Base-by-base conservation (phyloP, 2,329 filamentous ascomycete species). In the Fusarium incarnatum region DNA sequence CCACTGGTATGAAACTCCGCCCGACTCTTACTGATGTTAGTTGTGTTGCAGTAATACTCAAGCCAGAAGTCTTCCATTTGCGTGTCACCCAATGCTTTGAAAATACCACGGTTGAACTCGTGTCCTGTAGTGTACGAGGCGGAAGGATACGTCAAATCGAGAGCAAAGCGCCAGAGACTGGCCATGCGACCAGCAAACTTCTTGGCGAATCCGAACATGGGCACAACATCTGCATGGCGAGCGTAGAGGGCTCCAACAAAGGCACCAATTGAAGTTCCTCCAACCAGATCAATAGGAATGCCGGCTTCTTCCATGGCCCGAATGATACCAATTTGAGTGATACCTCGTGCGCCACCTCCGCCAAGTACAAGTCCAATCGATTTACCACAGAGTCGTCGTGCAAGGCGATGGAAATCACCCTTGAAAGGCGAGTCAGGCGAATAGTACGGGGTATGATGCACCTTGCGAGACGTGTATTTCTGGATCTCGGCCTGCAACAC, bases 61-160 rank as follows among this genome's bases (percentile, higher is more conserved):
- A 99, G 87, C 96, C 96, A 99, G 77, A 98, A 99, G 79, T 99
- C 96, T 81, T 99, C 96, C 61, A 99, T 98, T 78, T 98, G 96
- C 12, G 93, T 93, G 76, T 98, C 94, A 16, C 94, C 96, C 78
- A 99, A 98, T 0, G 95, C 94, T 81, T 99, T 99, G 88, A 98
- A 99, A 70, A 99, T 98, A 42, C 96, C 96, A 9, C 96, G 92
- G 75, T 99, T 99, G 87, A 99, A 99, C 76, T 99, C 96, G 77
- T 99, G 96, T 1, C 96, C 96, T 0, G 96, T 99, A 1, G 97
- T 99, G 81, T 99, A 99, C 2, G 95, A 97, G 10, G 93, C 94
- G 8, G 95, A 96, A 1, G 96, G 96, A 79, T 99, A 99, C 0
- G 96, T 99, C 74, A 99, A 81, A 77, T 99, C 96, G 5, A 99